Base-by-base conservation (phyloP, 2,329 filamentous ascomycete species). In the Neonectria ditissima region DNA sequence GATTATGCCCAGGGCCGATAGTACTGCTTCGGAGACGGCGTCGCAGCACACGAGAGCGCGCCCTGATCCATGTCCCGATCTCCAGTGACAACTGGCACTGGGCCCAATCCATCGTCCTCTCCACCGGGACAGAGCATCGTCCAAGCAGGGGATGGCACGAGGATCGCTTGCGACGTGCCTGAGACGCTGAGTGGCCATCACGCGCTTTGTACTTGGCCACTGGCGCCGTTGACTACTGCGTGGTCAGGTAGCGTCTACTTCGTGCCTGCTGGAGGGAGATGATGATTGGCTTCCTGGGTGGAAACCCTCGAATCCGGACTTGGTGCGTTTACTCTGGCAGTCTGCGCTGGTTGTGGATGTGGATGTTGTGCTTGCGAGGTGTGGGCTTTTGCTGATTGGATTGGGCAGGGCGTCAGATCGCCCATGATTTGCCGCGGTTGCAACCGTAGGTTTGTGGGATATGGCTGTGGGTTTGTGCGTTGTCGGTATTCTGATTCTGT, bases 171-270 rank as follows among this genome's bases (percentile, higher is more conserved):
- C 55, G 61, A 65, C 44, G 50, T 60, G 63, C 65, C 55, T 71
- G 68, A 69, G 70, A 62, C 59, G 59, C 47, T 62, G 59, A 62
- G 37, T 62, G 70, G 65, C 26, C 65, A 67, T 70, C 63, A 65
- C 63, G 65, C 70, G 68, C 70, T 41, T 41, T 41, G 37, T 71
- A 69, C 66, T 54, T 68, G 60, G 60, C 41, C 66, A 53, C 62
- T 65, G 53, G 58, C 53, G 53, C 39, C 48, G 56, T 62, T 63
- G 64, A 59, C 69, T 72, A 70, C 67, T 70, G 69, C 68, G 62
- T 61, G 62, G 56, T 57, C 67, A 69, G 66, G 65, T 72, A 65
- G 56, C 61, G 69, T 59, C 64, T 65, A 64, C 51, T 41, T 41
- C n/a, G 37, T 20, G 37, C 37, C 59, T 53, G 62, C 20, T 53